Conservation (phyloP, 768 basidiomycete species). For the Macrolepiota albuminosa region DNA sequence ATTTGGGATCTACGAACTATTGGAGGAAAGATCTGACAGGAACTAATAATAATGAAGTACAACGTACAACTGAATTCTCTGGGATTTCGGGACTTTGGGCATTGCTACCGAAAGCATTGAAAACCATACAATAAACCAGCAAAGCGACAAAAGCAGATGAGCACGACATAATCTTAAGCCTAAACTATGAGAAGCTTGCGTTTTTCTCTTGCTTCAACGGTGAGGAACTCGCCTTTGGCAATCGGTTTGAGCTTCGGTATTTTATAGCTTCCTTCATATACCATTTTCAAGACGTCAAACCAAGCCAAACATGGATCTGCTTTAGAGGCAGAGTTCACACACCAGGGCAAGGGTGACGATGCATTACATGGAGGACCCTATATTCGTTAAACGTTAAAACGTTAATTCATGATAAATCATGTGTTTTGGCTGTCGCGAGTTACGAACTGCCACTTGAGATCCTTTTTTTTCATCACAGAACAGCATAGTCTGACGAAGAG, state of each 20-base stretch:
- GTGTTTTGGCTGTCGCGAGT: background rate
- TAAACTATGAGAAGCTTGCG: background rate
- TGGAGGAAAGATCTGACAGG: background rate
- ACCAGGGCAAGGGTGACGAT: background rate
- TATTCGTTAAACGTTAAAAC: too few relatives aligned
- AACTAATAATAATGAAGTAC: background rate
- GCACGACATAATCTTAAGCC: background rate
- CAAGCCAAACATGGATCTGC: too few relatives aligned
- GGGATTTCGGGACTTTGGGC: conserved; percentile 14
- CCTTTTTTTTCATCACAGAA: background rate
- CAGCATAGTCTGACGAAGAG: background rate
- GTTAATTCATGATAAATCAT: background rate
- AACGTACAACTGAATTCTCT: conserved; percentile 27
- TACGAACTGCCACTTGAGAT: background rate
- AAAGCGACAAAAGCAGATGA: background rate
- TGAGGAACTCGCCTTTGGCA: background rate
- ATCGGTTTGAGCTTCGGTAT: too few relatives aligned
- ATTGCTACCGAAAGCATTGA: background rate
- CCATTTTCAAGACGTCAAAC: background rate
- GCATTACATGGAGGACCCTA: background rate
- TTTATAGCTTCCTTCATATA: too few relatives aligned
- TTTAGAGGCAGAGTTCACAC: background rate
- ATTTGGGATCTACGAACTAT: conserved; percentile 46
- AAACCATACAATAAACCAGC: background rate
- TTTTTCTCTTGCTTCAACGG: background rate